Evolutionary conservation across 2,329 filamentous ascomycete genomes (phyloP), one percentile per base, ranked within the genome.

Genomic region (Beauveria rudraprayagi): DNA sequence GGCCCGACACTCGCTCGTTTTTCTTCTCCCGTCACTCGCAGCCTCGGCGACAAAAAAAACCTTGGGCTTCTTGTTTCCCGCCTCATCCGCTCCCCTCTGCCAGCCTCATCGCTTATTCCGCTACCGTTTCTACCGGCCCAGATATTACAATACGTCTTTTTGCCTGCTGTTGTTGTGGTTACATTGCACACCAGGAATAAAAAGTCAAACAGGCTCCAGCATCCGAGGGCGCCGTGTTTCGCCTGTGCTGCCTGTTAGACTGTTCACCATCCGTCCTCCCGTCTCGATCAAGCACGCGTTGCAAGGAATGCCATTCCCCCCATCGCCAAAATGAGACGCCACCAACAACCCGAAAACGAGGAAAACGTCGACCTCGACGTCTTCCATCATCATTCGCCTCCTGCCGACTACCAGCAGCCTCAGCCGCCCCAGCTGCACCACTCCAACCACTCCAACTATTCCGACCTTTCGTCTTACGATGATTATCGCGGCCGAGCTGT

Each of bases 401-500:
- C 58, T 47, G 34, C 54, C 34, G 47, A 56, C 37, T 52, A 37
- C 14, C 47, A 47, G 24, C 53, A 51, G 10, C 60, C 51, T 5
- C 51, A 52, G 28, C 52, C 51, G 17, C 70, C 71, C 22, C 67
- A 67, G 16, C 65, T 69, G 46, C 68, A 69, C 43, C 66, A 68
- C 48, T 66, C 67, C 17, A 56, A 61, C 24, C 65, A 68, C 55
- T 65, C 65, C 44, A 63, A 66, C 48, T 69, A 66, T 30, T 68
- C 67, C 55, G 68, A 67, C 58, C 57, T 65, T 37, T 69, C 66
- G 24, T 68, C 67, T 50, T 69, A 67, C 53, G 68, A 70, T 62
- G 68, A 71, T 22, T 62, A 65, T 50, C 70, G 68, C 43, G 65
- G 67, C 54, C 67, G 69, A 16, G 65, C 69, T 43, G 63, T 70